Percentiles rank a stretch among this genome's conserved stretches.
phyloP scores from a whole-genome alignment of 768 basidiomycete genomes.

The Boletus reticuloceps region DNA sequence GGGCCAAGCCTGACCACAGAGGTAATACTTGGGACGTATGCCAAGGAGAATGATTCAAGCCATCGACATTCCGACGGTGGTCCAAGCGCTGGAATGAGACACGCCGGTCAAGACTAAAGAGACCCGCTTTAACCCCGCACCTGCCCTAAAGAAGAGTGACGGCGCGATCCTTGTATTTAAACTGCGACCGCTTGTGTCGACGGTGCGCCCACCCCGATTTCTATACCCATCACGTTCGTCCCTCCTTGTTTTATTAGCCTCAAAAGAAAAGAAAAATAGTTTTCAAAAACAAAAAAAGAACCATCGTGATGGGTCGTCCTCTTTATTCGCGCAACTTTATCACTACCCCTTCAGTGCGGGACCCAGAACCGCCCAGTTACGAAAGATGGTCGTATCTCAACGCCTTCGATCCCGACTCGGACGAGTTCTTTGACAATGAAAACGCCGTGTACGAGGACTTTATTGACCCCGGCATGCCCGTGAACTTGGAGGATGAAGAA shows the following conservation, averaged over 20 bases:
- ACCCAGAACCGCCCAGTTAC: slow-evolving; percentile 42
- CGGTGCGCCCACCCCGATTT: not conserved
- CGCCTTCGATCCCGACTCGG: slow-evolving; percentile 78
- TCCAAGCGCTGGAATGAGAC: too few species aligned
- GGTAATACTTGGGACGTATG: too few species aligned
- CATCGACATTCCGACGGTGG: too few species aligned
- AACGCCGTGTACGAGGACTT: slow-evolving; percentile 65
- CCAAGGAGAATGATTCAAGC: too few species aligned
- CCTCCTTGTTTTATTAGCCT: slow-evolving; percentile 29
- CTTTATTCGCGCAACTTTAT: slow-evolving; percentile 50
- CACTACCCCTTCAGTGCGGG: slow-evolving; percentile 40
- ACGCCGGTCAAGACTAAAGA: too few species aligned
- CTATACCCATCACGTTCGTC: slow-evolving; percentile 12
- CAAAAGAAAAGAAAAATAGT: not conserved
- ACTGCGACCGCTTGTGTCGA: slow-evolving; percentile 1
- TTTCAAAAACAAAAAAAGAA: not conserved
- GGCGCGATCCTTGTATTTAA: slow-evolving; percentile 12
- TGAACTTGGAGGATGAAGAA: slow-evolving; percentile 8
- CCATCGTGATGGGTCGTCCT: slow-evolving; percentile 51
- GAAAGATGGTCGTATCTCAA: slow-evolving; percentile 65
- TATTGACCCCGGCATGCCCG: slow-evolving; percentile 38
- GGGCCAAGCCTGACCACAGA: not conserved
- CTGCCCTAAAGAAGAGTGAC: slow-evolving; percentile 31
- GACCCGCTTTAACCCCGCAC: slow-evolving; percentile 30
- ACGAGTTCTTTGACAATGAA: slow-evolving; percentile 65